A percentile compares a stretch with the other conserved stretches of the same genome.
phyloP scores from a whole-genome alignment of 1,284 basidiomycete species.

The Vanrija pseudolonga region DNA sequence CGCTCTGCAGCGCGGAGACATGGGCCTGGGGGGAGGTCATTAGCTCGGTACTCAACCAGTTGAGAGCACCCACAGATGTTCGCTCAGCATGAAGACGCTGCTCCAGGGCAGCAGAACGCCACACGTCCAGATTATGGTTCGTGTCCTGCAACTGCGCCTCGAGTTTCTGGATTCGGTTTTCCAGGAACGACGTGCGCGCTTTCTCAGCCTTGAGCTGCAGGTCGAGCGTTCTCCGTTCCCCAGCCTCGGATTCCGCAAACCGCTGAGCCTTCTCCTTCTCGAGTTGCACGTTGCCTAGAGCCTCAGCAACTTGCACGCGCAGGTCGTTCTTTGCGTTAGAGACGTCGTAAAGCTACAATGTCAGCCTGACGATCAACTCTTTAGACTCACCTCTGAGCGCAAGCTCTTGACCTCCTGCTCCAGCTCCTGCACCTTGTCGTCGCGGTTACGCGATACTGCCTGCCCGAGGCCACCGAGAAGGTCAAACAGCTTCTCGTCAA shows the following conservation, averaged over 20 bases:
- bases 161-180: slow-evolving; percentile 9
- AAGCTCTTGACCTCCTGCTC: slow-evolving; percentile 8
- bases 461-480: neutral
- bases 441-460: too few species aligned
- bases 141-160: slow-evolving; percentile 8
- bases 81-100: slow-evolving; percentile 17
- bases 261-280: slow-evolving; percentile 14
- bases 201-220: slow-evolving; percentile 19
- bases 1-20: slow-evolving; percentile 15
- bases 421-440: neutral
- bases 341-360: neutral
- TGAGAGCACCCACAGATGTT: slow-evolving; percentile 7
- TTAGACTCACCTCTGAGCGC: slow-evolving; percentile 4
- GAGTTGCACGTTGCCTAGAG: slow-evolving; percentile 3
- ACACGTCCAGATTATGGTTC: slow-evolving; percentile 15
- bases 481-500: slow-evolving; percentile 4
- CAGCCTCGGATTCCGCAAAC: slow-evolving; percentile 10
- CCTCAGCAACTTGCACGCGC: slow-evolving; percentile 13
- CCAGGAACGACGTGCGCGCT: slow-evolving; percentile 13
- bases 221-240: slow-evolving; percentile 9
- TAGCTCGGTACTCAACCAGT: neutral
- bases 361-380: neutral
- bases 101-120: slow-evolving; percentile 15
- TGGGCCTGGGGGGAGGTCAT: slow-evolving; percentile 7
- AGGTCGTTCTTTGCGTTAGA: neutral